Evolutionary conservation across 1,284 basidiomycete species (phyloP), one percentile per base, ranked within the genome.

Genomic region (Earliella scabrosa): DNA sequence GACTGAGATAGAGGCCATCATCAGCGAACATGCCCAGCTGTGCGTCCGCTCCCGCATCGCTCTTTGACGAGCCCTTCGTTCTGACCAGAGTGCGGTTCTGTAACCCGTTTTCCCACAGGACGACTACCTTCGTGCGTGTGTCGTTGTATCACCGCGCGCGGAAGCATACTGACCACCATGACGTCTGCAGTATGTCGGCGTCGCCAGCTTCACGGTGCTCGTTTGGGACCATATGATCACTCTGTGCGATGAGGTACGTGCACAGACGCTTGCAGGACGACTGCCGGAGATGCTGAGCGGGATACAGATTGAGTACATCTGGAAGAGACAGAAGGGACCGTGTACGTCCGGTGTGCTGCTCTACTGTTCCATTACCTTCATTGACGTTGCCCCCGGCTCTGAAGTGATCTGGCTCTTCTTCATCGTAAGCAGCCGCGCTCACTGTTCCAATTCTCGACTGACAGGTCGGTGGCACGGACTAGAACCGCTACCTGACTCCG

Each of bases 401-500:
- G 13, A 46, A 82, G 80, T 78, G 46, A 70, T 77, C 4, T 80
- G 76, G 58, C 69, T 83, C 18, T 82, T 82, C 59, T 65, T 82
- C 27, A 63, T 81, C 52, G 79, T 81, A 56, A 26, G 79, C 0
- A 27, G 31, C 27, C 18, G 4, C 13, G 45, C 14, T 48, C 29
- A 2, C 1, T 23, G 16, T 35, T 7, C n/a, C 11, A 18, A 4
- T 48, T 18, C 13, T 10, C 11, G 2, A 18, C 11, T n/a, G 11
- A 3, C n/a, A n/a, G n/a, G n/a, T n/a, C n/a, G n/a, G n/a, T n/a
- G n/a, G n/a, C n/a, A n/a, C n/a, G n/a, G n/a, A 3, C 18, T 1
- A 80, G 77, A 81, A 80, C 63, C 75, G 79, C 21, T 83, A 83
- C 58, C 67, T 82, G 29, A 81, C 79, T 2, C 80, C 81, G 3